Percentiles rank a stretch among this genome's conserved stretches.
phyloP scores from a whole-genome alignment of 306 rosid genomes.

The Calophaca sinica region DNA sequence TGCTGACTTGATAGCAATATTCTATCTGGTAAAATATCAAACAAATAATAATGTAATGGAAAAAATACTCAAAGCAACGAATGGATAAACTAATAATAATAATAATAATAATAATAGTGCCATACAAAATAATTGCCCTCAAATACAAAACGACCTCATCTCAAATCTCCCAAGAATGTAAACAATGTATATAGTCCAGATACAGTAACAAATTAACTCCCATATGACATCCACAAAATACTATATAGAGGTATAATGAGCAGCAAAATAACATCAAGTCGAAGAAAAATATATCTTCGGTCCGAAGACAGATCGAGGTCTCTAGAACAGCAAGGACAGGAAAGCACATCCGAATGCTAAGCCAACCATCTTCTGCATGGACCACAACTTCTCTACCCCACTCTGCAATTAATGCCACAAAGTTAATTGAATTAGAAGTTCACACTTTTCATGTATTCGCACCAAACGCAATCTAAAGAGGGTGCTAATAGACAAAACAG shows the following conservation, averaged over 20 bases:
- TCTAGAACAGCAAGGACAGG: constrained; percentile 63
- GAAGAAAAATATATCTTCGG: constrained; percentile 10
- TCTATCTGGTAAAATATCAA: too few species aligned
- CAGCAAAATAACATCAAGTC: constrained; percentile 26
- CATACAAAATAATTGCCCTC: constrained; percentile 42
- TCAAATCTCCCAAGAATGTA: constrained; percentile 75
- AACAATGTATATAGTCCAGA: constrained; percentile 55
- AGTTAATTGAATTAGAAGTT: neutral
- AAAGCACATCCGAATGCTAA: constrained; percentile 60
- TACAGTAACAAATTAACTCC: constrained; percentile 48
- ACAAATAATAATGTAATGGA: neutral
- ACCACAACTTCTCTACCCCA: constrained; percentile 73
- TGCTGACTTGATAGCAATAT: too few species aligned
- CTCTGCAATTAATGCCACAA: constrained; percentile 62
- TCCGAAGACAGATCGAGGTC: constrained; percentile 12
- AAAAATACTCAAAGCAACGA: constrained; percentile 15
- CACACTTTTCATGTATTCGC: neutral
- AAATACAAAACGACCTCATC: constrained; percentile 50
- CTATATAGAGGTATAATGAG: constrained; percentile 44
- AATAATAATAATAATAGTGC: neutral
- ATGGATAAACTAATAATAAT: constrained; percentile 39
- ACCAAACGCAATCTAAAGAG: neutral
- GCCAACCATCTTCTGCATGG: constrained; percentile 66
- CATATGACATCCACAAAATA: constrained; percentile 49
- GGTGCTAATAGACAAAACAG: neutral